Conservation (phyloP, 192 early-diverging fungal species). For the Borealophlyctis nickersoniae region DNA sequence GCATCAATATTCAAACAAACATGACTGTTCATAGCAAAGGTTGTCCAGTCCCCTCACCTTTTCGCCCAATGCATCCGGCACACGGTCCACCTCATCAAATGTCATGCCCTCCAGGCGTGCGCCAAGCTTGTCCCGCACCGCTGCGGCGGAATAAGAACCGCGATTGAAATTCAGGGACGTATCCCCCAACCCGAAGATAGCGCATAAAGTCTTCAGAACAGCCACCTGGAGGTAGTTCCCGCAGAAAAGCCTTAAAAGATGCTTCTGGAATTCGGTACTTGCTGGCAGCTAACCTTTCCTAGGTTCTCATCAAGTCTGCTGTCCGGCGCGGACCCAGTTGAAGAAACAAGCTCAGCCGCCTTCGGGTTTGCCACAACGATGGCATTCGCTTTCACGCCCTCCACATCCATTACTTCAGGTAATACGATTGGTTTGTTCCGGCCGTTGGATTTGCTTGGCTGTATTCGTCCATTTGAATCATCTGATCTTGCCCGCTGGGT, state of each 20-base stretch:
- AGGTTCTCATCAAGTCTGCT: conserved; percentile 11
- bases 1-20: too few relatives aligned
- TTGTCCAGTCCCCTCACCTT: too few relatives aligned
- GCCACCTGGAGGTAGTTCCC: conserved; percentile 15
- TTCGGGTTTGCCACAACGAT: conserved; percentile 16
- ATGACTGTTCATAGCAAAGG: too few relatives aligned
- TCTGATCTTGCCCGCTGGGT: too few relatives aligned
- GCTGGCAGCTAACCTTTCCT: conserved; percentile 26
- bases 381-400: not conserved
- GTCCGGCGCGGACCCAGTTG: too few relatives aligned
- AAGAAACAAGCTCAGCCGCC: too few relatives aligned
- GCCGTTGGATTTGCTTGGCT: too few relatives aligned
- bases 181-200: conserved; percentile 26
- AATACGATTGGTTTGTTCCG: too few relatives aligned
- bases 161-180: conserved; percentile 26
- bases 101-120: conserved; percentile 19
- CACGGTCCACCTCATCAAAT: conserved; percentile 15
- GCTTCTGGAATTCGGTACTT: too few relatives aligned
- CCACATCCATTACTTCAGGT: conserved; percentile 11
- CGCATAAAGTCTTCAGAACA: conserved; percentile 20
- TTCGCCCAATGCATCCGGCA: too few relatives aligned
- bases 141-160: conserved; percentile 6
- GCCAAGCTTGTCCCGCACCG: conserved; percentile 25
- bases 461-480: too few relatives aligned
- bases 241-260: conserved; percentile 2